Evolutionary conservation across 2,329 filamentous ascomycete species (phyloP), one percentile per base, ranked within the genome.

Genomic region (Lecanicillium sp.): DNA sequence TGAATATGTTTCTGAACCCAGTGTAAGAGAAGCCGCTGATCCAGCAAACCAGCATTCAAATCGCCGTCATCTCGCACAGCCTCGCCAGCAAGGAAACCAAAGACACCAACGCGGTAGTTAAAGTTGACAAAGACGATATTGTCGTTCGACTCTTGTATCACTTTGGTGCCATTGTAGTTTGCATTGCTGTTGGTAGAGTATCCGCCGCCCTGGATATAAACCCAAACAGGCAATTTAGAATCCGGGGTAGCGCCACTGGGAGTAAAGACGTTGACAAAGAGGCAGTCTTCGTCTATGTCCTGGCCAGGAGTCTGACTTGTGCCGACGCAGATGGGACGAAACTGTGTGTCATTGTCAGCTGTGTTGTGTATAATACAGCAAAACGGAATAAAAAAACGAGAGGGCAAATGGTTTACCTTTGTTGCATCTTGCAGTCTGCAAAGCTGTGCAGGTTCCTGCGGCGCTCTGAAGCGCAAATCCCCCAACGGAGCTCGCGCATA

Each of bases 1-100:
- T 56, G 52, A 30, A 84, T 80, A 43, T 84, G 62, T 27, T 68
- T 58, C 48, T 75, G 66, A 0, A 82, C 68, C 80, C 80, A 84
- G 35, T 71, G 52, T 33, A 85, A 53, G 3, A 73, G 61, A 18
- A 72, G 66, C 14, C 76, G 64, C 56, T 83, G 78, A 48, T 85
- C 80, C 3, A 81, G 61, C 7, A 84, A 54, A 0, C 80, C 80
- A 3, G 62, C 74, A 49, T 85, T 84, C 8, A 82, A 62, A 35
- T 70, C 65, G 1, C 78, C 78, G 45, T 75, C 59, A 5, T 59
- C 51, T 28, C 67, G 65, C 9, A 83, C 63, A 20, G 69, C 60
- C 29, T 75, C 67, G 33, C 75, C 70, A 0, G 75, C 70, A 2
- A 84, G 63, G 47, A 83, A 84, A 0, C 79, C 80, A 48, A 73